Evolutionary conservation across 345 rosid genomes (phyloP), one percentile per base, ranked within the genome.

Genomic region (Rubroshorea leprosula): DNA sequence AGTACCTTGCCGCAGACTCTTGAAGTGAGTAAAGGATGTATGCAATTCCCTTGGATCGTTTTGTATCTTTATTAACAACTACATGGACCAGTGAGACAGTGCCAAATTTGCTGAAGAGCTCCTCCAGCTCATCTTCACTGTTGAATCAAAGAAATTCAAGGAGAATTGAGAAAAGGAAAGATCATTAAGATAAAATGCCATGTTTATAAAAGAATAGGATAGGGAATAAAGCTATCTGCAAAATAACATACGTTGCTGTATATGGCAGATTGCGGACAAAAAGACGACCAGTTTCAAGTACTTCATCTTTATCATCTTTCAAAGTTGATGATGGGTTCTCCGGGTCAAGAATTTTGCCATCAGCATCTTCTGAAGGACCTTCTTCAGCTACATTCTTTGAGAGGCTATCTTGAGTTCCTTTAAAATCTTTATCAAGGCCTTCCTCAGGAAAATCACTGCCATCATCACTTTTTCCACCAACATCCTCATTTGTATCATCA

Each of bases 101-200:
- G 29, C 99, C 99, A 62, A 68, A 81, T 55, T 64, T 64, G 66
- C 74, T 63, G 60, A 89, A 93, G 61, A 74, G 83, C 65, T 86
- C 96, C 70, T 63, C 80, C 70, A 93, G 78, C 68, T 92, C 97
- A 68, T 92, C 98, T 73, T 85, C 97, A 55, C 98, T 92, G 67
- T 74, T 24, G 57, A 27, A 70, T 11, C 14, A 63, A 29, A 21
- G 45, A 60, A 24, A 57, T 45, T 63, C 45, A 26, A 51, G n/a
- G n/a, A n/a, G n/a, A n/a, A n/a, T n/a, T 26, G 55, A 47, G 50
- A 51, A 21, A 13, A 6, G 3, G 35, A 51, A 19, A 47, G 5
- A 52, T 23, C 14, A 7, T 47, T 11, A 10, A 35, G 41, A 38
- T 25, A 60, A 24, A 62, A 31, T 31, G 4, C 26, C 12, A 35